phyloP scores from a whole-genome alignment of 495 filamentous ascomycete genomes.

The Extremus antarcticus region DNA sequence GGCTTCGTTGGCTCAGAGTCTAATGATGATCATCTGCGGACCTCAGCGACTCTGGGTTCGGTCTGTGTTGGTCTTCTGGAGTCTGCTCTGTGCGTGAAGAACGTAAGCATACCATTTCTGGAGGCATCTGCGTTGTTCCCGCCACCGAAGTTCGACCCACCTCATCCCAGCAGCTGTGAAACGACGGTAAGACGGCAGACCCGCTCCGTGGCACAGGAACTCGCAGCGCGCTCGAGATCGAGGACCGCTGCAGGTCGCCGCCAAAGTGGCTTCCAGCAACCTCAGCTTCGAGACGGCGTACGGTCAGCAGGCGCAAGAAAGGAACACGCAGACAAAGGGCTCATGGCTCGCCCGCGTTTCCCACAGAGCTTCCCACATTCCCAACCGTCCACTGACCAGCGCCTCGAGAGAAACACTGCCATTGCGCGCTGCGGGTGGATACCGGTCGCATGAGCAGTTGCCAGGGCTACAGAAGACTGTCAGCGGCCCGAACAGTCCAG shows the following conservation, averaged over 20 bases:
- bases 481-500: conserved; percentile 6
- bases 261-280: conserved; percentile 3
- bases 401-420: conserved; percentile 1
- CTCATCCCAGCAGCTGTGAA: background rate
- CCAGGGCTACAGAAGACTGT: conserved; percentile 10
- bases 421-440: conserved; percentile 1
- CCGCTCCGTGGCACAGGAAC: background rate
- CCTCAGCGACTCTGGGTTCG: no score
- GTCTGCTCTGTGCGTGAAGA: no score
- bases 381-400: conserved; percentile 3
- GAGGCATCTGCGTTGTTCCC: no score
- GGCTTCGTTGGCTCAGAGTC: no score
- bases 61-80: no score
- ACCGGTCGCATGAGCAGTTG: conserved; percentile 13
- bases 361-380: conserved; percentile 16
- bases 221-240: background rate
- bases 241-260: background rate
- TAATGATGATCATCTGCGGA: no score
- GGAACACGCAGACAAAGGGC: background rate
- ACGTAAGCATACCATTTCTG: no score
- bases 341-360: conserved; percentile 13
- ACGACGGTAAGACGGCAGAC: background rate
- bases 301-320: background rate
- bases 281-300: conserved; percentile 4
- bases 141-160: no score